Percentiles rank a stretch among this genome's conserved stretches.
Evolutionary conservation across 225 moss, liverwort and hornwort genomes (phyloP).

Genomic region (Bryoerythrophyllum caledonicum): DNA sequence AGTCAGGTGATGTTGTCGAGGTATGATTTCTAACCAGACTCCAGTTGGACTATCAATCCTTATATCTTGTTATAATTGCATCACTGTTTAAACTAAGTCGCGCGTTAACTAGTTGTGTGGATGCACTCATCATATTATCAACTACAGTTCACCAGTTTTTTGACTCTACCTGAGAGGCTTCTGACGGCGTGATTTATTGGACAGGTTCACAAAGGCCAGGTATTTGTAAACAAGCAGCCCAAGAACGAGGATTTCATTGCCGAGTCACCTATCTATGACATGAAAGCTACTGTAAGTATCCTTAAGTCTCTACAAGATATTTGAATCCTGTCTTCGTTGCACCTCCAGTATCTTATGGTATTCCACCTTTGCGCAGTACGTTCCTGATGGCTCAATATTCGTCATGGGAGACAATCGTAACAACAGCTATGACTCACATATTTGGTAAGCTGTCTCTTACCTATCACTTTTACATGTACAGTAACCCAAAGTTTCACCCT

Average conservation of each 20-base stretch:
- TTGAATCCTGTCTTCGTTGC: not conserved
- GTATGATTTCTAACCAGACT: slow-evolving; percentile 29
- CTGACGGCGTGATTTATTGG: slow-evolving; percentile 14
- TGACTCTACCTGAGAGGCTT: not conserved
- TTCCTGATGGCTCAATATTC: slow-evolving; percentile 86
- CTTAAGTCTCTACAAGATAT: not conserved
- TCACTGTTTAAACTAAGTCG: not conserved
- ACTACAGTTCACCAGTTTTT: not conserved
- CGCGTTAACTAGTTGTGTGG: not conserved
- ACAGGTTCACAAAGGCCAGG: slow-evolving; percentile 86
- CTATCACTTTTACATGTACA: not conserved
- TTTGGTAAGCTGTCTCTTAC: slow-evolving; percentile 42
- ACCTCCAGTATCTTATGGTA: not conserved
- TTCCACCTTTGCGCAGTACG: slow-evolving; percentile 58
- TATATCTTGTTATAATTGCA: not conserved
- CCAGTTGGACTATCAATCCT: not conserved
- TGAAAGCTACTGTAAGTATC: slow-evolving; percentile 72
- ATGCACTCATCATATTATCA: not conserved
- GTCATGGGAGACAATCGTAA: slow-evolving; percentile 99
- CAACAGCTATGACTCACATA: slow-evolving; percentile 97
- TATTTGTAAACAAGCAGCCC: slow-evolving; percentile 69
- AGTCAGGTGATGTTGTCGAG: slow-evolving; percentile 86
- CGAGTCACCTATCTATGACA: slow-evolving; percentile 84
- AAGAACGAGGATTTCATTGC: slow-evolving; percentile 83
- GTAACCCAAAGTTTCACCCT: not conserved